phyloP scores from a whole-genome alignment of 2,329 filamentous ascomycete genomes.

The Amylocarpus encephaloides region DNA sequence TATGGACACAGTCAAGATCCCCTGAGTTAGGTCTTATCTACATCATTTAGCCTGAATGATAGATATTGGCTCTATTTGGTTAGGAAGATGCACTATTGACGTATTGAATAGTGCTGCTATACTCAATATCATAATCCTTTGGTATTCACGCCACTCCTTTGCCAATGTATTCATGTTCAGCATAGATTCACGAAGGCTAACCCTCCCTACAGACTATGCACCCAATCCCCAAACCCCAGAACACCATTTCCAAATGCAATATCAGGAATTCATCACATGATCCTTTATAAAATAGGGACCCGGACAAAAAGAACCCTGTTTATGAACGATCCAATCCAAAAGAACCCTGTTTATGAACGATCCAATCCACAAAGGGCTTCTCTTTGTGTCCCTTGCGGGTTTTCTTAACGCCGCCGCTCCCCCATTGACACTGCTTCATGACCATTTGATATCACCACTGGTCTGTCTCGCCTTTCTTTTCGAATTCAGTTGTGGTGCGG shows the following conservation, averaged over 20 bases:
- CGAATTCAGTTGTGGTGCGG: slow-evolving; percentile 25
- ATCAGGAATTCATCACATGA: background rate
- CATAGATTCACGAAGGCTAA: too few relatives aligned
- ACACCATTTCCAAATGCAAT: slow-evolving; percentile 3
- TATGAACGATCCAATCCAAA: background rate
- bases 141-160: too few relatives aligned
- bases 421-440: slow-evolving; percentile 13
- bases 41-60: too few relatives aligned
- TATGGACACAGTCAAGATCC: too few relatives aligned
- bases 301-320: background rate
- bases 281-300: background rate
- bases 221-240: background rate
- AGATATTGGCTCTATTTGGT: too few relatives aligned
- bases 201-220: slow-evolving; percentile 4
- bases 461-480: slow-evolving; percentile 26
- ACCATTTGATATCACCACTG: slow-evolving; percentile 32
- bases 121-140: too few relatives aligned
- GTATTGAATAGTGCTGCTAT: too few relatives aligned
- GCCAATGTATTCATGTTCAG: too few relatives aligned
- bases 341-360: background rate
- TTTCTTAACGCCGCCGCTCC: too few relatives aligned
- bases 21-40: too few relatives aligned
- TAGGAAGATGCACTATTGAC: too few relatives aligned
- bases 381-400: background rate
- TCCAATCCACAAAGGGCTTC: background rate